A percentile compares a stretch with the other conserved stretches of the same genome.
Evolutionary conservation across 768 basidiomycete genomes (phyloP).

Genomic region (Suillus subaureus): DNA sequence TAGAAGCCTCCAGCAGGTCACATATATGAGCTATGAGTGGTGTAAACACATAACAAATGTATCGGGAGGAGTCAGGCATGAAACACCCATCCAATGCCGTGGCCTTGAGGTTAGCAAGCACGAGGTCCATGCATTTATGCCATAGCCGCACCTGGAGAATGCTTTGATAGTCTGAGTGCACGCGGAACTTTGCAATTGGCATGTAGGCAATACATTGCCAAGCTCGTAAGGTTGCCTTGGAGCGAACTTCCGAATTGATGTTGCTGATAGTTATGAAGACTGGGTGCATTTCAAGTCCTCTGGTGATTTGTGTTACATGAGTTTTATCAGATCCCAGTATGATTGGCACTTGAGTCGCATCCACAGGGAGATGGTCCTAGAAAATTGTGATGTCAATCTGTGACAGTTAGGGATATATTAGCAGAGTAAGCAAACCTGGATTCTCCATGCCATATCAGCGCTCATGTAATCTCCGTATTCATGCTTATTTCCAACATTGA

Average conservation of each 20-base stretch:
- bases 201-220: slow-evolving; percentile 26
- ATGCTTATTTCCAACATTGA: not conserved
- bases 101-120: slow-evolving; percentile 30
- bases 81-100: slow-evolving; percentile 28
- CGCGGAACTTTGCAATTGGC: slow-evolving; percentile 30
- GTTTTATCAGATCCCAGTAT: slow-evolving; percentile 37
- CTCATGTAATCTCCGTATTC: slow-evolving; percentile 29
- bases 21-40: not conserved
- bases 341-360: slow-evolving; percentile 30
- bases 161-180: slow-evolving; percentile 20
- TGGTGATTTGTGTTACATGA: slow-evolving; percentile 30
- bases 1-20: not conserved
- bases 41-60: not conserved
- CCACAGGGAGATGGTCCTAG: slow-evolving; percentile 22
- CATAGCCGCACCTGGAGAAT: slow-evolving; percentile 28
- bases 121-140: slow-evolving; percentile 34
- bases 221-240: not conserved
- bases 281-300: slow-evolving; percentile 34
- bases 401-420: slow-evolving; percentile 29
- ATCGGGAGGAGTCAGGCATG: slow-evolving; percentile 27
- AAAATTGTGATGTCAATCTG: slow-evolving; percentile 18
- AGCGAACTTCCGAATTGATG: slow-evolving; percentile 26
- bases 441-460: slow-evolving; percentile 19
- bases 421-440: slow-evolving; percentile 19
- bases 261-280: slow-evolving; percentile 19